Conservation (phyloP, 148 eudicot species). For the Dysphania ambrosioides region DNA sequence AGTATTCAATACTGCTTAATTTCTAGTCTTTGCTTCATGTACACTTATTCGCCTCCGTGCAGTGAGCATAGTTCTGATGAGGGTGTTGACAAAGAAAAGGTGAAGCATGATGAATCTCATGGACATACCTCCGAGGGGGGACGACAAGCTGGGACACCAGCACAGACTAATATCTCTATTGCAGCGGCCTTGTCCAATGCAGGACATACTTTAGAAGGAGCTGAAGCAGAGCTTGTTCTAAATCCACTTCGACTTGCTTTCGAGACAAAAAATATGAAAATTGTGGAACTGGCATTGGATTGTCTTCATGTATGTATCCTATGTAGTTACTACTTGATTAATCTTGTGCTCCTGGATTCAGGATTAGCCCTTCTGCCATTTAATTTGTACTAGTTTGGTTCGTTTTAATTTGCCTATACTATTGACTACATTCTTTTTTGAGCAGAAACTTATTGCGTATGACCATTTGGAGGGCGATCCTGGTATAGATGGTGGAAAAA, state of each 20-base stretch:
- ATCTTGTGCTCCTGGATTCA: background rate
- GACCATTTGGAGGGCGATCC: slow-evolving; percentile 99
- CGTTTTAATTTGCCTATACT: background rate
- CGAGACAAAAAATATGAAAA: slow-evolving; percentile 81
- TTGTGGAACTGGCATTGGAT: slow-evolving; percentile 84
- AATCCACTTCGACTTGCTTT: slow-evolving; percentile 87
- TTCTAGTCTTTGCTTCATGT: background rate
- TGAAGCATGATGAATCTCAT: slow-evolving; percentile 39
- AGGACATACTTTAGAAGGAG: slow-evolving; percentile 75
- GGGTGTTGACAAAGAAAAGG: slow-evolving; percentile 38
- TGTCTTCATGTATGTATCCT: slow-evolving; percentile 85
- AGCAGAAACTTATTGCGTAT: slow-evolving; percentile 94
- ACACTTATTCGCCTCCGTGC: slow-evolving; percentile 16
- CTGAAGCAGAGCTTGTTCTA: slow-evolving; percentile 84
- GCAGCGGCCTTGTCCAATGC: slow-evolving; percentile 68
- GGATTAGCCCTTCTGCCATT: slow-evolving; percentile 8
- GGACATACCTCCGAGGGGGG: slow-evolving; percentile 34
- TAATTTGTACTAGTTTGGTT: slow-evolving; percentile 3
- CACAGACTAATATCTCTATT: slow-evolving; percentile 39
- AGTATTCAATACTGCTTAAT: background rate
- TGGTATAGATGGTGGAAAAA: slow-evolving; percentile 88
- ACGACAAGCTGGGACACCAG: slow-evolving; percentile 36
- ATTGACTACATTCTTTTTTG: slow-evolving; percentile 22
- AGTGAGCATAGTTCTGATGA: slow-evolving; percentile 46
- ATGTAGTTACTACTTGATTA: background rate